Evolutionary conservation across 202 grass and related monocot species (phyloP), one percentile per base, ranked within the genome.

Genomic region (Elaeis oleifera): DNA sequence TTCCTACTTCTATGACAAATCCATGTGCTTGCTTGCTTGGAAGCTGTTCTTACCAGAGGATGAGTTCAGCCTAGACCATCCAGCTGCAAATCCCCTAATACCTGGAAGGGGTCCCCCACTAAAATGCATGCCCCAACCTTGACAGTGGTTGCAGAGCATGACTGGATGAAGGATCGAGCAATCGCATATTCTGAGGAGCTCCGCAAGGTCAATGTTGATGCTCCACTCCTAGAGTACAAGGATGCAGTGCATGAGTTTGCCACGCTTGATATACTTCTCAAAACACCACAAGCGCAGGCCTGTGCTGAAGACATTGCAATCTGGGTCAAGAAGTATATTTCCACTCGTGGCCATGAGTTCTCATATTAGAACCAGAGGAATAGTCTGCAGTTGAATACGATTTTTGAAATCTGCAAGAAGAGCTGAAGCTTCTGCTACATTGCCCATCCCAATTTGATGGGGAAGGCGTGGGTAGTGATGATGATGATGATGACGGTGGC

Each of bases 251-350:
- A 89, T 68, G 85, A 89, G 54, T 89, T 89, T 68, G 85, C 85
- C 49, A 89, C 80, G 0, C 61, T 89, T 16, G 85, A 89, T n/a
- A 67, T 78, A 36, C 44, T 89, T 60, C 53, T 89, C 56, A 84
- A 78, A 59, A 89, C 74, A 0, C 81, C 81, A 0, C 85, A 78
- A 67, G 77, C 85, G 32, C 81, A 78, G 56, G 85, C 85, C 16
- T 89, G 85, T 11, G 70, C 80, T 20, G 85, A 89, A 49, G 85
- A 89, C 65, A 83, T 89, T 16, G 73, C 81, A 6, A 84, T 89
- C 75, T 89, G 85, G 85, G 77, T 89, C 56, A 89, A 89, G 77
- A 89, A 89, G 65, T 84, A 89, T 76, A 89, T 89, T 54, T 84
- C 85, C 69, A 64, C 82, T 49, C 80, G 85, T 7, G 85, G 85